Percentiles rank a stretch among this genome's conserved stretches.
Evolutionary conservation across 2,329 filamentous ascomycete species (phyloP).

Genomic region (Chalara sp.): DNA sequence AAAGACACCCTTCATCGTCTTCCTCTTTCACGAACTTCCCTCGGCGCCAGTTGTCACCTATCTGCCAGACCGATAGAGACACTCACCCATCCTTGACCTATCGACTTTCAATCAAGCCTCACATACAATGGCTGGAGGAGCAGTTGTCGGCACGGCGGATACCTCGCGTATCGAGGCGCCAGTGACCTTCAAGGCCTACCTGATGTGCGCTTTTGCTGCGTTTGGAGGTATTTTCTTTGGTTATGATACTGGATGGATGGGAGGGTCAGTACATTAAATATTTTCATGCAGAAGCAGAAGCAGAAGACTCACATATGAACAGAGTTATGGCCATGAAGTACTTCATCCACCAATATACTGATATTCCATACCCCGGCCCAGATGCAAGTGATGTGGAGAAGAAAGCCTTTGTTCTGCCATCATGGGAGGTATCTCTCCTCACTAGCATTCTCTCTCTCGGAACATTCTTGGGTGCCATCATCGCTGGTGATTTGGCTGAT

Average conservation of each 20-base stretch:
- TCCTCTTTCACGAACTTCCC: not conserved
- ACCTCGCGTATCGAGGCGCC: constrained; percentile 62
- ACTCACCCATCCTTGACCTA: not conserved
- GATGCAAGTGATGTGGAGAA: constrained; percentile 7
- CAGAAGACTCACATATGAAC: not conserved
- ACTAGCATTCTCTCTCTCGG: constrained; percentile 64
- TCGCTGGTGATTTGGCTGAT: constrained; percentile 73
- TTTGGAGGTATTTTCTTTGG: constrained; percentile 55
- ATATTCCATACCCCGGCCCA: not conserved
- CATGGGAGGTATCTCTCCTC: constrained; percentile 52
- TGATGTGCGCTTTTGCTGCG: constrained; percentile 63
- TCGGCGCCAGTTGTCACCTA: not conserved
- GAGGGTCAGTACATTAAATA: constrained; percentile 17
- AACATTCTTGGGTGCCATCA: constrained; percentile 74
- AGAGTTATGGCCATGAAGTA: constrained; percentile 41
- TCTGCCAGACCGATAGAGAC: not conserved
- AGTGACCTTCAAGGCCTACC: constrained; percentile 61
- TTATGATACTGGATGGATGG: constrained; percentile 73
- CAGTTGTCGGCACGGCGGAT: constrained; percentile 40
- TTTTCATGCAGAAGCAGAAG: no score
- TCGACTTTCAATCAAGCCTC: not conserved
- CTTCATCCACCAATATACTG: constrained; percentile 17
- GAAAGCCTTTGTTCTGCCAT: constrained; percentile 29
- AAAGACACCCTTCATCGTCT: not conserved
- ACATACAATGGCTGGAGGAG: not conserved